These are phyloP conservation scores for Exophiala xenobiotica DNA, from an alignment of 2,329 filamentous ascomycete species.

Conservation along the genomic window DNA sequence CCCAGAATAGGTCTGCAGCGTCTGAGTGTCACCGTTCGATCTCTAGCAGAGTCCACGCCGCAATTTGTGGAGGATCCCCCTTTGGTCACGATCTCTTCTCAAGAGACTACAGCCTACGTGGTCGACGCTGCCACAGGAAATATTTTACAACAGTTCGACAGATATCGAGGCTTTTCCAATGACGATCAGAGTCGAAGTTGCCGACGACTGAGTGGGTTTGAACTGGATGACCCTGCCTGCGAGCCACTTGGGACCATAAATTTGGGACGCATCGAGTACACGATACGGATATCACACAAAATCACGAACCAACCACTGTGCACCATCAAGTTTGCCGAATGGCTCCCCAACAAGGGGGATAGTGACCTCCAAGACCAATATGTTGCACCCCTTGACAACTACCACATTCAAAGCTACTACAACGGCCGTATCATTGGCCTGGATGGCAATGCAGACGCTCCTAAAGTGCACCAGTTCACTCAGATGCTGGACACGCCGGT, in stretches of 20 bases:
- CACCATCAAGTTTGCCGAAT: constrained; percentile 89
- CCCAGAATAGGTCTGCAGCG: constrained; percentile 48
- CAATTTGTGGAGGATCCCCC: constrained; percentile 69
- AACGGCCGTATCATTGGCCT: constrained; percentile 83
- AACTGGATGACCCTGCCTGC: constrained; percentile 66
- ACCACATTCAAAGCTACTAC: constrained; percentile 83
- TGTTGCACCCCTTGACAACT: constrained; percentile 73
- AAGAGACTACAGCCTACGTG: constrained; percentile 85
- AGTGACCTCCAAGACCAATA: constrained; percentile 84
- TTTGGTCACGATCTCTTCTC: constrained; percentile 86
- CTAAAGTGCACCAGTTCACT: constrained; percentile 52
- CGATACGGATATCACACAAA: constrained; percentile 75
- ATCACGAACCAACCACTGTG: constrained; percentile 75
- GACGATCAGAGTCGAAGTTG: constrained; percentile 62
- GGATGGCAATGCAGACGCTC: constrained; percentile 60
- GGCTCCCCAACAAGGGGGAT: constrained; percentile 89
- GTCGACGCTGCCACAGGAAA: constrained; percentile 82
- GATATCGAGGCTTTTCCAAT: constrained; percentile 21
- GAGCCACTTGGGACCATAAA: constrained; percentile 77
- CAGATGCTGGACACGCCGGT: constrained; percentile 74
- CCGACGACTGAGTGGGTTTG: constrained; percentile 63
- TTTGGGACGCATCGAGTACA: constrained; percentile 85
- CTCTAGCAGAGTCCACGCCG: constrained; percentile 80
- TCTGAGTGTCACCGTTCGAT: constrained; percentile 60
- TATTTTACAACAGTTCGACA: constrained; percentile 78